phyloP scores from a whole-genome alignment of 306 rosid species.

The Chamaecrista fasciculata region DNA sequence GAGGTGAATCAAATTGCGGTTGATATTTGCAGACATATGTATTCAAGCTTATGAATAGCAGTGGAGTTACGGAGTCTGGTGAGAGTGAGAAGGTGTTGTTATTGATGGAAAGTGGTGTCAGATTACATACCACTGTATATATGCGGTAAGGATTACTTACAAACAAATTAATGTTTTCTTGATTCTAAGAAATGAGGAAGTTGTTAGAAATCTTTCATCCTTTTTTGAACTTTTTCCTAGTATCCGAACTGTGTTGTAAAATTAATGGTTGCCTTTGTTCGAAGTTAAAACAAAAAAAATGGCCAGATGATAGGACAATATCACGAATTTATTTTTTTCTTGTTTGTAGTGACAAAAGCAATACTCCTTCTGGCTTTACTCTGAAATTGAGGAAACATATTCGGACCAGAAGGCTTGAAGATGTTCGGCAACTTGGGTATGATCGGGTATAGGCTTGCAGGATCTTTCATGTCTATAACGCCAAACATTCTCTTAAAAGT shows the following conservation, averaged over 20 bases:
- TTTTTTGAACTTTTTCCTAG: neutral
- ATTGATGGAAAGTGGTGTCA: conserved; percentile 89
- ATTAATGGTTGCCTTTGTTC: neutral
- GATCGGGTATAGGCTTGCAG: conserved; percentile 63
- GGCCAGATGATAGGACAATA: neutral
- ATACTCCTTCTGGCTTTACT: conserved; percentile 96
- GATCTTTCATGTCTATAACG: neutral
- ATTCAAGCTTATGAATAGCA: conserved; percentile 90
- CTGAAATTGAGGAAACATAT: conserved; percentile 94
- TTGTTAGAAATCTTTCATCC: too few species aligned
- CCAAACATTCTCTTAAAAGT: neutral
- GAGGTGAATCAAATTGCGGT: neutral
- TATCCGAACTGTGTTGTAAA: neutral
- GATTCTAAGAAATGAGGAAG: neutral
- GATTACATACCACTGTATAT: conserved; percentile 87
- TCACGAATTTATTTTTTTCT: neutral
- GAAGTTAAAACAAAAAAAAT: neutral
- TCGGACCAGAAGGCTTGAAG: conserved; percentile 92
- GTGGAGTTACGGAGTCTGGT: conserved; percentile 90
- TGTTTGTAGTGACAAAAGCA: conserved; percentile 72
- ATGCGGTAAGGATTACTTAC: conserved; percentile 56
- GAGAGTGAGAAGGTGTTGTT: conserved; percentile 93
- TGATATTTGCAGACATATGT: conserved; percentile 67
- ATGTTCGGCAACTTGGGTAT: conserved; percentile 97
- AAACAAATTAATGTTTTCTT: neutral